phyloP scores from a whole-genome alignment of 2,329 filamentous ascomycete genomes.

The Cladosporium colombiae region DNA sequence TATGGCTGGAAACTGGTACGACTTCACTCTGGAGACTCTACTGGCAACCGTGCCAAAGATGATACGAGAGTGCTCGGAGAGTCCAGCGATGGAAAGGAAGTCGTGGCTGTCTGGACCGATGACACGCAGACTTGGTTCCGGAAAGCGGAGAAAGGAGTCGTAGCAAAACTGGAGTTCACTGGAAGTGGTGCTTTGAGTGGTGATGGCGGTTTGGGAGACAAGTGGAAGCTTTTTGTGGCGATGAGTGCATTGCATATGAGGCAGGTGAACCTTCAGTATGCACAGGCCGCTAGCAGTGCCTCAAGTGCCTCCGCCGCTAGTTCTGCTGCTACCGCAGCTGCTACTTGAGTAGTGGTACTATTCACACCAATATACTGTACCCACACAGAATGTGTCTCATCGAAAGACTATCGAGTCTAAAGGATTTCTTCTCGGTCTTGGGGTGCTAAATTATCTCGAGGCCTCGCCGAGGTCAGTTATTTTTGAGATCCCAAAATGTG shows the following conservation, averaged over 20 bases:
- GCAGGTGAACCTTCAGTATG: constrained; percentile 2
- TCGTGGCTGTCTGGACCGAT: constrained; percentile 26
- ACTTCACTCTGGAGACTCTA: constrained; percentile 16
- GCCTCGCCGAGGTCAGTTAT: too few species aligned
- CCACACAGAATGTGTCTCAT: neutral
- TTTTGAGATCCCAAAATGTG: too few species aligned
- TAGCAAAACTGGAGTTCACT: constrained; percentile 25
- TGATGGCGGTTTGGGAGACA: constrained; percentile 21
- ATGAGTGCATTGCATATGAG: constrained; percentile 22
- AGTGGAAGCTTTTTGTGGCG: constrained; percentile 24
- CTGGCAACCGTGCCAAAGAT: constrained; percentile 1
- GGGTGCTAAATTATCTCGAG: too few species aligned
- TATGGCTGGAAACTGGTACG: constrained; percentile 27
- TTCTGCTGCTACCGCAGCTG: neutral
- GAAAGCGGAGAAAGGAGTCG: constrained; percentile 22
- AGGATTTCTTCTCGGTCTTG: neutral
- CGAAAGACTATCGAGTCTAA: neutral
- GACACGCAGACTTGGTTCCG: constrained; percentile 20
- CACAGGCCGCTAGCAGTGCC: neutral
- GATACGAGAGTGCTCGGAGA: neutral
- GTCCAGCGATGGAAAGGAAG: constrained; percentile 27
- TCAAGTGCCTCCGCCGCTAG: neutral
- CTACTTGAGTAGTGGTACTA: neutral
- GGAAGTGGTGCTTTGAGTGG: constrained; percentile 21
- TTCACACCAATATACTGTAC: too few species aligned